Evolutionary conservation across 495 filamentous ascomycete genomes (phyloP), one percentile per base, ranked within the genome.

Genomic region (Penicillium lagena): DNA sequence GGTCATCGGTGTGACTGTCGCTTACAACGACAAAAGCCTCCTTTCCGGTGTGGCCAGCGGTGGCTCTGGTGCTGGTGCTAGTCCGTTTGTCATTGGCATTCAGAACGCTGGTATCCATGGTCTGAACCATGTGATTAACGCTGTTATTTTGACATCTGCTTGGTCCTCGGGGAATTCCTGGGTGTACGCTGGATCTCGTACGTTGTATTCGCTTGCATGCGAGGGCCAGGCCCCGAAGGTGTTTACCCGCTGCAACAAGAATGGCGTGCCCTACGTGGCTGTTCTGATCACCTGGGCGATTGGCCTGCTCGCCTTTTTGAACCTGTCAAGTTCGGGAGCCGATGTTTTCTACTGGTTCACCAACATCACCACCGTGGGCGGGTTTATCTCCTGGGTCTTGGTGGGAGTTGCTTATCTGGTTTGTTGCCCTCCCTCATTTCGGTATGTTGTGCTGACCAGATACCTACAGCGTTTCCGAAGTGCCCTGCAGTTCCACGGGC

Each of bases 91-190:
- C 9, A 59, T 81, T 43, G 78, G 71, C 1, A 78, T 82, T 32
- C 63, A 68, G 56, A 70, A 78, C 32, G 81, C 84, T 3, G 71
- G 78, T 10, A 82, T 93, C 46, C 62, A 64, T 9, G 75, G 73
- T 10, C 68, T 90, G 9, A 81, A 80, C 34, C 76, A 80, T 48
- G 80, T 90, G 41, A 82, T 93, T 67, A 93, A 90, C 62, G 85
- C 79, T 12, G 78, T 81, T 6, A 80, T 89, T 37, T 61, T 89
- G 36, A 84, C 71, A 28, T 82, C 82, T 1, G 83, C 81, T 3
- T 76, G 77, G 50, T 86, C 82, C 4, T 77, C 81, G 1, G 86
- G 79, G 27, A 91, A 91, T 53, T 80, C 84, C 3, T 88, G 83
- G 70, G 68, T 89, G 40, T 91, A 85, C 61, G 85, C 80, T 4